Base-by-base conservation (phyloP, 495 filamentous ascomycete genomes). In the Lepidopterella palustris region DNA sequence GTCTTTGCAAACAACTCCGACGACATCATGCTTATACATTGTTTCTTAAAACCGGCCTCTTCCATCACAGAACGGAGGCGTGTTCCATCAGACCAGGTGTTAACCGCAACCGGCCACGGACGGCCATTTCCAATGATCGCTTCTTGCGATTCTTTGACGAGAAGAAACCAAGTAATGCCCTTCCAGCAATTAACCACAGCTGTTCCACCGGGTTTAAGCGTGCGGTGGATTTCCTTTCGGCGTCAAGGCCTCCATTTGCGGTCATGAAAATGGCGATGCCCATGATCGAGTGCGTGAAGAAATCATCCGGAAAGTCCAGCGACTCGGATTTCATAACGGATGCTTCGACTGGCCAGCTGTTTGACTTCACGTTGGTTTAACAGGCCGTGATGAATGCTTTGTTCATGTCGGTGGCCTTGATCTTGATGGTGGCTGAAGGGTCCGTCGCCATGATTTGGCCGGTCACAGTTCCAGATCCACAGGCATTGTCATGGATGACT, bases 251-350 rank as follows among this genome's bases (percentile, higher is more conserved):
- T 0, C 55, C 59, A n/a, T 62, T 67, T 28, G 40, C 56, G 0
- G 59, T 60, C 31, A 70, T 60, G 35, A 65, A 64, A 42, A 64
- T 65, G 52, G 53, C 57, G 53, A 72, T 66, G 42, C 54, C 62
- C 58, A 72, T 65, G 59, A 74, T 73, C 45, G 65, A 70, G 68
- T 74, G 71, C n/a, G 71, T 73, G 65, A 76, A 74, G 53, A 58
- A 54, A 6, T 66, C 51, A 47, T 69, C 64, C 24, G 51, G 27
- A 50, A 69, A 69, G 1, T 47, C 45, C 4, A 61, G 25, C 0
- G 42, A 20, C 26, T 65, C 58, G 10, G 45, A 32, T 11, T 29
- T 29, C 48, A 53, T 31, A 47, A 51, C 57, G 4, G 45, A 27
- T 31, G 53, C 40, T 21, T 47, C 23, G 28, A 65, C 11, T 9